Evolutionary conservation across 306 rosid genomes (phyloP).

Genomic region (Cicer arietinum): DNA sequence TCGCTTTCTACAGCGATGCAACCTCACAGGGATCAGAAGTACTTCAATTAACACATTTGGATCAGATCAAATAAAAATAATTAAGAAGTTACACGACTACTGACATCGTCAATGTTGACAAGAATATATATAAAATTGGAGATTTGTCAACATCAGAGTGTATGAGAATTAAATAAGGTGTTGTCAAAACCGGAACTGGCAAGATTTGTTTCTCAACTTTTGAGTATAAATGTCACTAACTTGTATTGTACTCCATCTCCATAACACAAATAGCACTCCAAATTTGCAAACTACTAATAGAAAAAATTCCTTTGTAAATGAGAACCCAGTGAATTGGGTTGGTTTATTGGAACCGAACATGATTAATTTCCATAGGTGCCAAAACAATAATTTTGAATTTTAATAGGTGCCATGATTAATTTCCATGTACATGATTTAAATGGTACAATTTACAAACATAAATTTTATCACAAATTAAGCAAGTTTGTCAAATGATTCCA

Average conservation of each 20-base stretch:
- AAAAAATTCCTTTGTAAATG: slow-evolving; percentile 1
- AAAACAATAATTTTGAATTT: slow-evolving; percentile 44
- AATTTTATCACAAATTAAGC: slow-evolving; percentile 64
- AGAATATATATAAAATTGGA: background rate
- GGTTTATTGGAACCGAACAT: slow-evolving; percentile 40
- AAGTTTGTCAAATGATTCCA: slow-evolving; percentile 88
- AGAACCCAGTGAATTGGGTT: slow-evolving; percentile 48
- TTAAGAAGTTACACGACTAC: background rate
- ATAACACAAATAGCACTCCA: background rate
- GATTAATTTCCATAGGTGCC: background rate
- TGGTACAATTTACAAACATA: slow-evolving; percentile 43
- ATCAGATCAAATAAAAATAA: background rate
- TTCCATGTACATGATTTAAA: slow-evolving; percentile 58
- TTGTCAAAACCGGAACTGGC: background rate
- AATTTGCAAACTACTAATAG: background rate
- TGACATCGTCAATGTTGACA: background rate
- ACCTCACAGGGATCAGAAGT: too few species aligned
- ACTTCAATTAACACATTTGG: background rate
- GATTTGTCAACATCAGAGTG: background rate
- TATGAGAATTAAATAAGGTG: background rate
- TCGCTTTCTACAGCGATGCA: too few species aligned
- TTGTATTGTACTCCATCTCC: background rate
- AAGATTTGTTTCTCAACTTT: background rate
- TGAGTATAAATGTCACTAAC: background rate
- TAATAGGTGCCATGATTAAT: slow-evolving; percentile 51